Percentiles rank a stretch among this genome's conserved stretches.
phyloP scores from a whole-genome alignment of 1,284 basidiomycete genomes.

The Naganishia sp. region DNA sequence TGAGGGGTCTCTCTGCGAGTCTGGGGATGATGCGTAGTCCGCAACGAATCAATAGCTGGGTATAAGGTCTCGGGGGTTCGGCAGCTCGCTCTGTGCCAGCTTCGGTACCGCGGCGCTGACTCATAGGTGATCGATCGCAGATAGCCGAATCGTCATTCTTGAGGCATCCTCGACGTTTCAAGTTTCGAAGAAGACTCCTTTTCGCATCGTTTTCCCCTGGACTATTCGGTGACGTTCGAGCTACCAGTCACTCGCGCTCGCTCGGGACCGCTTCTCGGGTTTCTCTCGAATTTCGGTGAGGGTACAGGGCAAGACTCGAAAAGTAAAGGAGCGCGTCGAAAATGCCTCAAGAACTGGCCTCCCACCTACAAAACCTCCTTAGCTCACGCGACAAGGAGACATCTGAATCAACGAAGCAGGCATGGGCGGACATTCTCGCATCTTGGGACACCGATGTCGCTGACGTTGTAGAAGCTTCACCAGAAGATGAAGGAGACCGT shows the following conservation, averaged over 20 bases:
- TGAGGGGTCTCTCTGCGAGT: no score
- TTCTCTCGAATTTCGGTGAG: not conserved
- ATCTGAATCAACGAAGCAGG: slow-evolving; percentile 1
- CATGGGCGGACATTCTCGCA: slow-evolving; percentile 29
- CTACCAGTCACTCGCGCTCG: not conserved
- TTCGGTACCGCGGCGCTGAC: slow-evolving; percentile 9
- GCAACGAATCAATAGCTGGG: no score
- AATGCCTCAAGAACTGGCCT: slow-evolving; percentile 22
- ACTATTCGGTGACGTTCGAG: not conserved
- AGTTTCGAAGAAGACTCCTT: not conserved
- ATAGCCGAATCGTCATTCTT: slow-evolving; percentile 24
- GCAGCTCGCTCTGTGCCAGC: not conserved
- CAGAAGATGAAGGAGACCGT: not conserved
- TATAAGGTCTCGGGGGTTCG: not conserved
- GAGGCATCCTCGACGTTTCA: not conserved
- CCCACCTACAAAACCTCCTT: slow-evolving; percentile 16
- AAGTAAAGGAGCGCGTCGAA: not conserved
- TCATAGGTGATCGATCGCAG: slow-evolving; percentile 16
- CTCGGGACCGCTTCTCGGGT: not conserved
- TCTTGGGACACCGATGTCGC: slow-evolving; percentile 19
- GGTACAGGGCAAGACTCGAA: not conserved
- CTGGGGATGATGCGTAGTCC: no score
- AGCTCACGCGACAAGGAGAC: not conserved
- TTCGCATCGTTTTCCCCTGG: not conserved
- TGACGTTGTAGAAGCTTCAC: not conserved